These are phyloP conservation scores for Termitomyces sp. DNA, from an alignment of 768 basidiomycete genomes.

Conservation along the genomic window DNA sequence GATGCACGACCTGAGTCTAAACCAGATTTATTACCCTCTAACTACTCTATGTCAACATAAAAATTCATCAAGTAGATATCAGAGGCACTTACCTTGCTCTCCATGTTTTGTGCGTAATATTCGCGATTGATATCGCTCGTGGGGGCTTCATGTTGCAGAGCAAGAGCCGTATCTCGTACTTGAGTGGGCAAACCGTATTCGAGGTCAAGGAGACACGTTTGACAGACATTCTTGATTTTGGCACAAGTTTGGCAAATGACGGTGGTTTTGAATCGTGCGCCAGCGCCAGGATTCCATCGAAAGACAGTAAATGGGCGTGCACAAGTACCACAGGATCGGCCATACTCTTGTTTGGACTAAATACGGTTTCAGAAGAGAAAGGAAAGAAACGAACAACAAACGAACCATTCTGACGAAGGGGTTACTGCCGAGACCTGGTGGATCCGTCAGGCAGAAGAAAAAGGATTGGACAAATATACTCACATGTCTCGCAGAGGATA, in stretches of 20 bases:
- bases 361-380: constrained; percentile 5
- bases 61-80: background rate
- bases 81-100: constrained; percentile 60
- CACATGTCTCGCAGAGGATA: constrained; percentile 91
- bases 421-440: constrained; percentile 77
- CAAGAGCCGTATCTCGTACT: constrained; percentile 94
- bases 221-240: constrained; percentile 95
- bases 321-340: constrained; percentile 95
- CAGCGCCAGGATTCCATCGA: constrained; percentile 96
- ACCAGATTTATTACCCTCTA: constrained; percentile 68
- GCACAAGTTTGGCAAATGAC: constrained; percentile 97
- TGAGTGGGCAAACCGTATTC: constrained; percentile 97
- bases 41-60: constrained; percentile 35
- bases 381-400: background rate
- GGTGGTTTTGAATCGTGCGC: constrained; percentile 93
- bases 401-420: constrained; percentile 94
- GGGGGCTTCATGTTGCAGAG: constrained; percentile 81
- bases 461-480: constrained; percentile 24
- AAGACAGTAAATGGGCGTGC: constrained; percentile 96
- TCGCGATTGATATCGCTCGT: constrained; percentile 97
- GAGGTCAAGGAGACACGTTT: constrained; percentile 94
- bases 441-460: constrained; percentile 5
- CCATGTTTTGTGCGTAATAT: constrained; percentile 92
- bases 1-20: constrained; percentile 59
- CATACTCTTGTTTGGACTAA: constrained; percentile 96